Evolutionary conservation across 2,329 filamentous ascomycete species (phyloP).

Genomic region (Zymoseptoria pseudotritici): DNA sequence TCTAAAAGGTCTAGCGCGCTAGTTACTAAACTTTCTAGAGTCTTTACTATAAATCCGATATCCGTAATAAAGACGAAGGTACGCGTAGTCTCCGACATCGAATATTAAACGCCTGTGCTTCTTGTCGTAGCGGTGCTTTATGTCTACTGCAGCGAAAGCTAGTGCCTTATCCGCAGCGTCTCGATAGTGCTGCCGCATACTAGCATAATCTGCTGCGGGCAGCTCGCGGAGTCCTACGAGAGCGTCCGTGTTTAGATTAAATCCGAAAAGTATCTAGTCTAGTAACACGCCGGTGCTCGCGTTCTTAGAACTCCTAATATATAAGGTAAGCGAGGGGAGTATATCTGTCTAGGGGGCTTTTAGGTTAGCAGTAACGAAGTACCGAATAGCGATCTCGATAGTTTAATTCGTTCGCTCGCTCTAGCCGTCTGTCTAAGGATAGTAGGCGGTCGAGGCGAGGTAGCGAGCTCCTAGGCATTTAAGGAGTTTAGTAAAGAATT

Average conservation of each 20-base stretch:
- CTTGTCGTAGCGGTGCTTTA: constrained; percentile 3
- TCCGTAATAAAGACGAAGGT: constrained; percentile 1
- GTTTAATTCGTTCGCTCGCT: constrained; percentile 4
- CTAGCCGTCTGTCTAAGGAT: constrained; percentile 2
- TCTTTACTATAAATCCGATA: not conserved
- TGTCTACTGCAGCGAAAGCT: not conserved
- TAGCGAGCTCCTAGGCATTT: not conserved
- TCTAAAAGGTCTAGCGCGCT: not conserved
- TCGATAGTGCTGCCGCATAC: not conserved
- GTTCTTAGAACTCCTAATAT: not conserved
- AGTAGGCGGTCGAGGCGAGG: constrained; percentile 1
- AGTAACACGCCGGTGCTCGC: not conserved
- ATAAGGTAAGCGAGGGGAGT: not conserved
- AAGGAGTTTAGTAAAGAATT: constrained; percentile 1
- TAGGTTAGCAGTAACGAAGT: constrained; percentile 1
- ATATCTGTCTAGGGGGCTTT: not conserved
- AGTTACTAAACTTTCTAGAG: not conserved
- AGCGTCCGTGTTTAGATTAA: not conserved
- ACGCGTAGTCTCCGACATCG: not conserved
- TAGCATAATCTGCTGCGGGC: not conserved
- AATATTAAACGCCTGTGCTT: not conserved
- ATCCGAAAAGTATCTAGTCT: not conserved
- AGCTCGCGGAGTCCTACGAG: not conserved
- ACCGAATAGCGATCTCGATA: constrained; percentile 2
- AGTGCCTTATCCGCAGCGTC: not conserved